Percentiles rank a stretch among this genome's conserved stretches.
Conservation (phyloP, 169 alveolate species). For the Plasmodium vinckei region DNA sequence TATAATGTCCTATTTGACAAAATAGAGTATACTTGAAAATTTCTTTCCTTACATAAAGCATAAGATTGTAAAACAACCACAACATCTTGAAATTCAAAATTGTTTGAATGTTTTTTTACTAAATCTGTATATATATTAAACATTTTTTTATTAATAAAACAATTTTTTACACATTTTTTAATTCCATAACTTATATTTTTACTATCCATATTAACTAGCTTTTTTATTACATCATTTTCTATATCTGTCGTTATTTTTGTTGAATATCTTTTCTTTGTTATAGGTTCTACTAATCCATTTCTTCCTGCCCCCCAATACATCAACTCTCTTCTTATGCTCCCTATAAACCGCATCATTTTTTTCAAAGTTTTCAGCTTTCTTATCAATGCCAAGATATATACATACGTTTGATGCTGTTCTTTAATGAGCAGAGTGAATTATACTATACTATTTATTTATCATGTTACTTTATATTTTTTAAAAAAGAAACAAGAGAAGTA, state of each 20-base stretch:
- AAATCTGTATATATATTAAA: conserved; percentile 36
- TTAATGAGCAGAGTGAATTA: too few relatives aligned
- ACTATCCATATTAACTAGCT: conserved; percentile 14
- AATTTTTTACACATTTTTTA: conserved; percentile 68
- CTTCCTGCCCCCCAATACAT: background rate
- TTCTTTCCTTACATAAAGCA: conserved; percentile 72
- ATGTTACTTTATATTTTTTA: too few relatives aligned
- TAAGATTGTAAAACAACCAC: conserved; percentile 57
- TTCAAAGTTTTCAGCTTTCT: background rate
- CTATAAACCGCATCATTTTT: background rate
- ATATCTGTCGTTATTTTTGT: conserved; percentile 18
- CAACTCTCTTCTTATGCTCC: background rate
- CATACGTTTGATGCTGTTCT: background rate
- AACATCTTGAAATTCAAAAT: conserved; percentile 27
- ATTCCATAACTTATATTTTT: conserved; percentile 45
- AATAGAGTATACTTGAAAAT: conserved; percentile 50
- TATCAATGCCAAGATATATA: background rate
- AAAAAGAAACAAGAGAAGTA: too few relatives aligned
- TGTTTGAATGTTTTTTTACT: conserved; percentile 14
- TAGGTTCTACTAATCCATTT: background rate
- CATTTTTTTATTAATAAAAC: conserved; percentile 66
- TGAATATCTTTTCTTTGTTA: background rate
- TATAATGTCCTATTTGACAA: conserved; percentile 37
- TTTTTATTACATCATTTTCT: conserved; percentile 18
- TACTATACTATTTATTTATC: background rate